phyloP scores from a whole-genome alignment of 345 rosid genomes.

The Ceriops tagal region DNA sequence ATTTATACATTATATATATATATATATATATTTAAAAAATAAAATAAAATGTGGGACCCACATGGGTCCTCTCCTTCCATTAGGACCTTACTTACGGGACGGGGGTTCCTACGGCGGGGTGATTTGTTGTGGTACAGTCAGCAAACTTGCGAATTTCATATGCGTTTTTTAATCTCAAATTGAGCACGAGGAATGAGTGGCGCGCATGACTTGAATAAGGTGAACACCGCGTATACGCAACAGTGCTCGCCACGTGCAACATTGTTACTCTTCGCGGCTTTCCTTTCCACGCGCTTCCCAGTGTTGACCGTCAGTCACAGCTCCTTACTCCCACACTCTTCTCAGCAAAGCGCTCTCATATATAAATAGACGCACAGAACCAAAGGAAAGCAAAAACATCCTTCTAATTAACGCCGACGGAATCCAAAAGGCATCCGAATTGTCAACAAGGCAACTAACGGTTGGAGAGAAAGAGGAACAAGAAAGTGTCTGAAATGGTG shows the following conservation, averaged over 20 bases:
- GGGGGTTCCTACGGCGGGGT: too few species aligned
- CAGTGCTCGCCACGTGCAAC: not conserved
- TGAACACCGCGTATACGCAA: slow-evolving; percentile 1
- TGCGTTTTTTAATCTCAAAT: not conserved
- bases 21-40: too few species aligned
- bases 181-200: not conserved
- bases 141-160: too few species aligned
- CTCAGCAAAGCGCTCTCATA: not conserved
- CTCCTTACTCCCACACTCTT: not conserved
- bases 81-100: too few species aligned
- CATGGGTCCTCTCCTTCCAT: too few species aligned
- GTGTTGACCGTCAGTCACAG: not conserved
- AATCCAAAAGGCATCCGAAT: not conserved
- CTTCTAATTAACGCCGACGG: not conserved
- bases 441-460: not conserved
- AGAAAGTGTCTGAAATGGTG: slow-evolving; percentile 20
- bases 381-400: not conserved
- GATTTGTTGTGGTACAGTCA: too few species aligned
- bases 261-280: not conserved
- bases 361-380: not conserved
- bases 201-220: slow-evolving; percentile 1
- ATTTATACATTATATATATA: too few species aligned
- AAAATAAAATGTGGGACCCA: too few species aligned
- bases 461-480: not conserved
- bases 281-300: slow-evolving; percentile 7